Evolutionary conservation across 495 filamentous ascomycete genomes (phyloP).

Genomic region (Penicillium cinerascens): DNA sequence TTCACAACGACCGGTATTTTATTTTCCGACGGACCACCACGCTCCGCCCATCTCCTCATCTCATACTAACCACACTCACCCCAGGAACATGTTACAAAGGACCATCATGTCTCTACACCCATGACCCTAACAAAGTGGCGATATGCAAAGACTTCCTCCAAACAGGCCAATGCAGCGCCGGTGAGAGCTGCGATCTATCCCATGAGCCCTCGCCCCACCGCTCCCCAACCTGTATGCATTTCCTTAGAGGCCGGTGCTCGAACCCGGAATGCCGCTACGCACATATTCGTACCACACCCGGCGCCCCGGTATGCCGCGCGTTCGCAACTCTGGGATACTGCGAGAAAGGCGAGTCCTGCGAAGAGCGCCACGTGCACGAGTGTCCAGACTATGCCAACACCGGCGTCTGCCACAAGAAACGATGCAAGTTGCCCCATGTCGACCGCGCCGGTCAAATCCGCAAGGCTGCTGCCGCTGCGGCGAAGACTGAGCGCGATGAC

Average conservation of each 20-base stretch:
- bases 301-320: slow-evolving; percentile 74
- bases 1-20: slow-evolving; percentile 88
- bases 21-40: slow-evolving; percentile 22
- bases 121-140: slow-evolving; percentile 85
- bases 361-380: slow-evolving; percentile 81
- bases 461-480: slow-evolving; percentile 47
- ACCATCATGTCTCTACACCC: slow-evolving; percentile 72
- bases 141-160: slow-evolving; percentile 85
- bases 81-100: slow-evolving; percentile 81
- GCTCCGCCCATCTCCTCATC: slow-evolving; percentile 1
- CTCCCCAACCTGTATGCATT: slow-evolving; percentile 85
- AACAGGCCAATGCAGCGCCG: slow-evolving; percentile 73
- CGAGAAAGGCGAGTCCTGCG: slow-evolving; percentile 72
- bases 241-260: slow-evolving; percentile 84
- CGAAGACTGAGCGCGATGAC: slow-evolving; percentile 51
- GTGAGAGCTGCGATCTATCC: slow-evolving; percentile 85
- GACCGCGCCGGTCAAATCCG: slow-evolving; percentile 75
- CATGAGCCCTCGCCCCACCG: slow-evolving; percentile 84
- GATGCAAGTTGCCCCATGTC: slow-evolving; percentile 82
- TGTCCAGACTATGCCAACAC: slow-evolving; percentile 95
- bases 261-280: slow-evolving; percentile 86
- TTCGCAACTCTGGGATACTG: slow-evolving; percentile 92
- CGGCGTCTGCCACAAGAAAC: slow-evolving; percentile 75
- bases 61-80: slow-evolving; percentile 23
- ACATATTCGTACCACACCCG: slow-evolving; percentile 77